Evolutionary conservation across 371 early-diverging fungal genomes (phyloP).

Genomic region (Mucor racemosus): DNA sequence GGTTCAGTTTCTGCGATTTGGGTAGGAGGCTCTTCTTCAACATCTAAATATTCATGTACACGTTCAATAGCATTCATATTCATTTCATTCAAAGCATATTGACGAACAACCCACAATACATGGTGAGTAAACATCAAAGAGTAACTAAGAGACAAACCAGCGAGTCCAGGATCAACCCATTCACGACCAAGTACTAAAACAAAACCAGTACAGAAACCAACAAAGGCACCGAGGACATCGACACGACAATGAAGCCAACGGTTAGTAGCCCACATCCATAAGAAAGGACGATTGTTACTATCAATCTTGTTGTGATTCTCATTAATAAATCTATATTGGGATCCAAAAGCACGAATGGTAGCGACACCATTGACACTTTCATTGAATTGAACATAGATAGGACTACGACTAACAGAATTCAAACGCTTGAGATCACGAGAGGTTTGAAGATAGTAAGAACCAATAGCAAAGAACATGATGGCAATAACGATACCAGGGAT

Average conservation of each 20-base stretch:
- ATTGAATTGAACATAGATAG: conserved; percentile 78
- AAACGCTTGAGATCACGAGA: conserved; percentile 92
- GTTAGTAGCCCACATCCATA: conserved; percentile 84
- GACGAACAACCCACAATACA: conserved; percentile 81
- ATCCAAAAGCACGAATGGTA: conserved; percentile 80
- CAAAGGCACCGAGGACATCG: conserved; percentile 71
- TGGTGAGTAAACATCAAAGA: conserved; percentile 68
- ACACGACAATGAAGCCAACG: conserved; percentile 90
- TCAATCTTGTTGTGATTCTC: conserved; percentile 66
- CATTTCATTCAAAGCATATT: conserved; percentile 84
- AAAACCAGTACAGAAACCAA: conserved; percentile 74
- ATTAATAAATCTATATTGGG: conserved; percentile 62
- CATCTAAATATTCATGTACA: conserved; percentile 71
- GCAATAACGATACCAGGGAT: conserved; percentile 57
- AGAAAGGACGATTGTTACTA: conserved; percentile 79
- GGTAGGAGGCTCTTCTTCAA: conserved; percentile 74
- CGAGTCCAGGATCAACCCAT: conserved; percentile 73
- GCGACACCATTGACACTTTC: conserved; percentile 79
- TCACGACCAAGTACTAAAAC: conserved; percentile 53
- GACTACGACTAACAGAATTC: conserved; percentile 79
- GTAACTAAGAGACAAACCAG: conserved; percentile 83
- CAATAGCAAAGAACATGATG: conserved; percentile 53
- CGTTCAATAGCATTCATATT: conserved; percentile 88
- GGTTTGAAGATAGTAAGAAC: conserved; percentile 66
- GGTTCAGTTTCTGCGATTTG: conserved; percentile 54